Base-by-base conservation (phyloP, 176 grass and related monocot species). In the Zoysia japonica region DNA sequence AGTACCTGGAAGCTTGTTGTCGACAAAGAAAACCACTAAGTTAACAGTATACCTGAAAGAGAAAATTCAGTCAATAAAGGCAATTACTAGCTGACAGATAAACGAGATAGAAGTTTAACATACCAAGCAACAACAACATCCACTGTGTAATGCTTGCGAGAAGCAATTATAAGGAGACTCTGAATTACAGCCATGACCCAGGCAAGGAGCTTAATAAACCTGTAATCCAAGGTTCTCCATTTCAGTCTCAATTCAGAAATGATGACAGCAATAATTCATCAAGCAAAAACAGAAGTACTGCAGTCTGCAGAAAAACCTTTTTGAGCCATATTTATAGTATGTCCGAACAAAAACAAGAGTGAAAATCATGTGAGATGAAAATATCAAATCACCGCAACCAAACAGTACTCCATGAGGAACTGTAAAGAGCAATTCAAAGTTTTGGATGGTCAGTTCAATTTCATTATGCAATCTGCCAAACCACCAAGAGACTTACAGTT, bases 331-430 rank as follows among this genome's bases (percentile, higher is more conserved):
- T 86, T 99, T 99, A 17, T 99, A 82, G 67, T 96, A 96, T 45
- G 92, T 93, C 47, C 76, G 61, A 42, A 95, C 92, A 54, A 95
- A 99, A 61, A 95, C 92, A 54, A 99, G 88, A 35, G 90, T 96
- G 74, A 99, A 99, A 86, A 99, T 99, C 96, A 99, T 99, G 76
- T 99, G 96, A 47, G 96, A 96, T 37, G 96, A 99, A 78, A 99
- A 99, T 91, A 99, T 99, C 52, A 99, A 79, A 87, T 99, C 96
- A 9, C 96, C 96, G 57, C 96, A 99, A 39, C 96, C 92, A 84
- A 84, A 93, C 61, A 96, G 81, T 11, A 94, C 83, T 79, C 96
- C 96, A 55, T 47, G 81, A 50, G 96, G 96, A 95, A 99, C 96
- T 99, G 88, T 59, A 91, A 86, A 50, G n/a, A 11, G 72, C 1